Base-by-base conservation (phyloP, 2,329 filamentous ascomycete genomes). In the Alternaria sp. region DNA sequence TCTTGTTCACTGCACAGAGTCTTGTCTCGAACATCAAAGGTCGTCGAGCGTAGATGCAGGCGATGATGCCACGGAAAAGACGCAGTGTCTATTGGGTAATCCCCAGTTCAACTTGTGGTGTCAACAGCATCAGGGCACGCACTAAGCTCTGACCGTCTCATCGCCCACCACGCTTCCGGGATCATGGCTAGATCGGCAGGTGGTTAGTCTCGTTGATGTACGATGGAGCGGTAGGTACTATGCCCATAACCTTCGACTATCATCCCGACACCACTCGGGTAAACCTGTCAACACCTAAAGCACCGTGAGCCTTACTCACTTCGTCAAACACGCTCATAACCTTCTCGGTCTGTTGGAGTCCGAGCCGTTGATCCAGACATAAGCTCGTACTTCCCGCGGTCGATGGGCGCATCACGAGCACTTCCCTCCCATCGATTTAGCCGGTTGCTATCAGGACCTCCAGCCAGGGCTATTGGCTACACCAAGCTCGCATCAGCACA, bases 401-500 rank as follows among this genome's bases (percentile, higher is more conserved):
- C 36, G 9, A 40, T 57, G 36, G 28, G 49, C 17, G 30, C 47
- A 59, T 51, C 55, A 49, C 19, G 32, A 57, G 23, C 40, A n/a
- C 40, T 10, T 44, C 30, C 28, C 21, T 17, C 17, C 15, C 2
- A 15, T 59, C 15, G 59, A 62, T 62, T 62, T 62, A 62, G 55
- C 59, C 59, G 59, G 59, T 62, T 53, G 43, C 15, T 49, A 30
- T 54, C 23, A 25, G 9, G 25, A 10, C 25, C 40, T 26, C 23
- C 28, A 6, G 25, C 6, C 43, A 36, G 17, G 30, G 19, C 47
- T 9, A 62, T 62, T 62, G 55, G 59, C 15, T 30, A 23, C 47
- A 43, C 4, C 40, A 32, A 23, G 9, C 46, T 26, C 43, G 17
- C 45, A 50, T 54, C 19, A 49, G 28, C 49, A 49, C 21, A 43